Evolutionary conservation across 2,329 filamentous ascomycete genomes (phyloP), one percentile per base, ranked within the genome.

Genomic region (Thielaviopsis cerberus): DNA sequence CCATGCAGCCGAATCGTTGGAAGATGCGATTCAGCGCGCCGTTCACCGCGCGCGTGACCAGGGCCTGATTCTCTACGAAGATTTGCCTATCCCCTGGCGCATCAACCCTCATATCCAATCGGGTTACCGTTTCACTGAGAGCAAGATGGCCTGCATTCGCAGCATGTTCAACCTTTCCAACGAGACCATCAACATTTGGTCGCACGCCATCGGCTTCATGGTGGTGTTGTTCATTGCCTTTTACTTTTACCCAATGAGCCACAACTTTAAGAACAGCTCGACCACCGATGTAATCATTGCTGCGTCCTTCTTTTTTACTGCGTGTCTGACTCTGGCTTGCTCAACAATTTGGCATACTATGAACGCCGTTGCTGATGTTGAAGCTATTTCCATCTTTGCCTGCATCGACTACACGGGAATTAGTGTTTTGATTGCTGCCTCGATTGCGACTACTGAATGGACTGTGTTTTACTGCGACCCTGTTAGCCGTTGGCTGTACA

Each of bases 321-420:
- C 92, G 52, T 89, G 84, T 75, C 89, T 97, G 70, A 97, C 91
- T 66, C 80, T 98, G 58, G 82, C 91, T 67, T 98, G 92, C 81
- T 94, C 86, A 62, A 91, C 85, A 62, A 82, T 97, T 67, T 98
- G 92, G 92, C 92, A 98, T 73, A 96, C 92, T 25, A 97, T 98
- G 89, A 95, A 91, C 73, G 88, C 88, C 65, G 94, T 97, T 57
- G 89, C 91, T 20, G 87, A 94, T 64, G 83, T 94, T 66, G 81
- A 82, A 22, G 80, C 94, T 50, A 85, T 98, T 72, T 92, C 94
- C 68, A 85, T 89, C 62, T 97, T 98, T 66, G 92, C 92, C 20
- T 98, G 92, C 69, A 89, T 98, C 60, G 92, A 98, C 70, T 98
- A 98, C 72, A 97, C 92, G 0, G 92, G 92, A 58, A 98, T 98